These are phyloP conservation scores for Clavaria fumosa DNA, from an alignment of 768 basidiomycete genomes.

Conservation along the genomic window DNA sequence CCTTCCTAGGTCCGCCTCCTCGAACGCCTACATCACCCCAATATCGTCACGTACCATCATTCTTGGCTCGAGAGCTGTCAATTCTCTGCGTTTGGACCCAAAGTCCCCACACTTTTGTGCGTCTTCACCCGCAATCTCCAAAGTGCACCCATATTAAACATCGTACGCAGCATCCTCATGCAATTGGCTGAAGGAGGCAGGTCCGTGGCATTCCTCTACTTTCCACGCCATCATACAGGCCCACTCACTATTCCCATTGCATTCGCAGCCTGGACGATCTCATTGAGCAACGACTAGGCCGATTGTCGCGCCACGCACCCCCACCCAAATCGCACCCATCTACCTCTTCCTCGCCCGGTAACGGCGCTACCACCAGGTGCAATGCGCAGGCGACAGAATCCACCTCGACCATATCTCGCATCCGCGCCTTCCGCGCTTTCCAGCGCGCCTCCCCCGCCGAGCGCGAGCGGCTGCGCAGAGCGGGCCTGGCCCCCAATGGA, in stretches of 20 bases:
- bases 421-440: slow-evolving; percentile 58
- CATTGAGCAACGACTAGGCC: slow-evolving; percentile 66
- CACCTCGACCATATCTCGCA: too few species aligned
- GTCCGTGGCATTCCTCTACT: slow-evolving; percentile 17
- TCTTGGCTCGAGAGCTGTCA: slow-evolving; percentile 80
- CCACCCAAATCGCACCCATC: slow-evolving; percentile 16
- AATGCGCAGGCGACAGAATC: too few species aligned
- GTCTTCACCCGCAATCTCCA: background rate
- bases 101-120: slow-evolving; percentile 45
- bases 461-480: slow-evolving; percentile 40
- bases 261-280: slow-evolving; percentile 58
- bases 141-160: background rate
- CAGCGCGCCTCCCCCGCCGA: slow-evolving; percentile 52
- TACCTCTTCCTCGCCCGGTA: too few species aligned
- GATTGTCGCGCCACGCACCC: slow-evolving; percentile 33
- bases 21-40: slow-evolving; percentile 77
- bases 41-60: slow-evolving; percentile 92
- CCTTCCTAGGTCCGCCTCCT: slow-evolving; percentile 57
- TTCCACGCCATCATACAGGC: background rate
- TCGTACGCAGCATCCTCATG: slow-evolving; percentile 58
- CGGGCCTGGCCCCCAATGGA: slow-evolving; percentile 25
- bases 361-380: too few species aligned
- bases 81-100: slow-evolving; percentile 81
- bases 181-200: slow-evolving; percentile 87
- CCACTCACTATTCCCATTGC: background rate